phyloP scores from a whole-genome alignment of 2,329 filamentous ascomycete genomes.

The Coleophoma cylindrospora region DNA sequence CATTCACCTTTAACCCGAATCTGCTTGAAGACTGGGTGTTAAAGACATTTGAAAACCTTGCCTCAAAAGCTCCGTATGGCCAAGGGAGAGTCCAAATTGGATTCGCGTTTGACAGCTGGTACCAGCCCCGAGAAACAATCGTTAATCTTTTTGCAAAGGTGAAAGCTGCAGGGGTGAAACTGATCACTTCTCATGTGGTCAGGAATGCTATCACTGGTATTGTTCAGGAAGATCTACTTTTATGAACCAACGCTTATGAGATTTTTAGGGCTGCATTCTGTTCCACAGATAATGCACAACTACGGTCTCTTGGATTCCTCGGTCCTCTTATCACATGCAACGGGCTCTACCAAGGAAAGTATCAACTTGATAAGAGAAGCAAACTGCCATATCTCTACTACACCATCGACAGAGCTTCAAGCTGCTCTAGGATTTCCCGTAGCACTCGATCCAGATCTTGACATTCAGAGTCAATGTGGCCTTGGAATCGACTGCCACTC shows the following conservation, averaged over 20 bases:
- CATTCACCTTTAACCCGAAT: constrained; percentile 20
- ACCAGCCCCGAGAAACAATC: constrained; percentile 31
- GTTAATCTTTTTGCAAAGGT: constrained; percentile 31
- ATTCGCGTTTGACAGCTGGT: constrained; percentile 37
- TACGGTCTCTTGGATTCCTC: constrained; percentile 35
- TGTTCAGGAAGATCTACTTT: not conserved
- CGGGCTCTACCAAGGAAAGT: constrained; percentile 27
- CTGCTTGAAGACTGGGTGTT: constrained; percentile 31
- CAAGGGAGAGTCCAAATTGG: constrained; percentile 34
- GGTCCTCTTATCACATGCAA: constrained; percentile 37
- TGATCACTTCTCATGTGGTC: constrained; percentile 36
- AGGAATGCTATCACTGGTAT: constrained; percentile 8
- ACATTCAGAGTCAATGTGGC: constrained; percentile 24
- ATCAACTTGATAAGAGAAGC: constrained; percentile 27
- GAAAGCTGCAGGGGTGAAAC: constrained; percentile 28
- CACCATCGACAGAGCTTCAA: constrained; percentile 45
- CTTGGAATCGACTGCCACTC: constrained; percentile 31
- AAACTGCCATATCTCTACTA: constrained; percentile 34
- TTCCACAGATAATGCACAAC: not conserved
- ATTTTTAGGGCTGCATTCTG: not conserved
- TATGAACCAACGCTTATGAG: not conserved
- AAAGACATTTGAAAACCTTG: constrained; percentile 28
- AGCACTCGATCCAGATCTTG: constrained; percentile 18
- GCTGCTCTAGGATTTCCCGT: constrained; percentile 36
- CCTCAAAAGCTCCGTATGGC: constrained; percentile 23